Base-by-base conservation (phyloP, 1,284 basidiomycete genomes). In the Calocybe gambosa region DNA sequence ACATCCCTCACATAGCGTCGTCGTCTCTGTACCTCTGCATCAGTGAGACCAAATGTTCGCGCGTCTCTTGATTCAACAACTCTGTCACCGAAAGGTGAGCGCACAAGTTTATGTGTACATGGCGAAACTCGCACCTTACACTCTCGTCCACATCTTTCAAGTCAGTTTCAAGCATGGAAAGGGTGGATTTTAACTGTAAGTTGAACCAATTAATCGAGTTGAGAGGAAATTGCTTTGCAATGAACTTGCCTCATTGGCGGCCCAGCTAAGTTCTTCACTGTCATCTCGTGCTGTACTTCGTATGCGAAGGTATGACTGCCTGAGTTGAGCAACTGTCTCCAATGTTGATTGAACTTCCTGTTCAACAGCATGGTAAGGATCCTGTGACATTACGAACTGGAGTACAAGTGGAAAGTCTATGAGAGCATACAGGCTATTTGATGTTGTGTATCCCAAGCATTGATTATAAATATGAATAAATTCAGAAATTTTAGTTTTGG, bases 111-210 rank as follows among this genome's bases (percentile, higher is more conserved):
- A 4, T 38, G 29, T 37, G 31, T 26, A 6, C 7, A n/a, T 15
- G 26, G 16, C 0, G 34, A 25, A 29, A 16, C 28, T 7, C 77
- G 52, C 62, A 88, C 77, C 79, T 82, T 21, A 95, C 90, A 55
- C 89, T 91, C 59, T 92, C 89, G 44, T 93, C 91, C 16, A 95
- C 66, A 58, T 92, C 91, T 50, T 92, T 87, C 21, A 93, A 61
- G 66, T 95, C 92, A 0, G 86, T 82, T 59, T 92, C 88, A 25
- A 95, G 68, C 0, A 83, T 68, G 1, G 79, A 75, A 7, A 95
- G 73, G 1, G 86, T 86, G 0, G 80, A 80, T 61, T 82, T 82
- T 42, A 94, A 68, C 81, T 93, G 55, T 16, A 43, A 31, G 21
- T 7, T 7, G 25, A 46, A 43, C 4, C 15, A 8, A 7, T 38